Conservation (phyloP, 169 alveolate genomes). For the Cryptosporidium viatorum region DNA sequence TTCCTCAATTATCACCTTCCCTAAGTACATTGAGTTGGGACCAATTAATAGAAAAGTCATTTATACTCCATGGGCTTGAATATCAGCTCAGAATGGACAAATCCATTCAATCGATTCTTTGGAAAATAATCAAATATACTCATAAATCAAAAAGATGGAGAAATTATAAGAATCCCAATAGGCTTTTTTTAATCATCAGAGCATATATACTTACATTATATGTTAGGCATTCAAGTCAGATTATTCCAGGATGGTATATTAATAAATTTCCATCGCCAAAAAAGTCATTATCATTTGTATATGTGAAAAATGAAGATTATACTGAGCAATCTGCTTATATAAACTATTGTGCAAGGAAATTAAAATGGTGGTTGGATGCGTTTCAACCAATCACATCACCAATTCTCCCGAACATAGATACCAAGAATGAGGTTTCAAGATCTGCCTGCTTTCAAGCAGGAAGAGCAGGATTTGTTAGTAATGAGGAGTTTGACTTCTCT, state of each 20-base stretch:
- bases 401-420: constrained; percentile 12
- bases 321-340: constrained; percentile 29
- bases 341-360: constrained; percentile 11
- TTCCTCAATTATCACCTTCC: constrained; percentile 42
- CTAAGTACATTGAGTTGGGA: not conserved
- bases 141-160: constrained; percentile 12
- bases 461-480: constrained; percentile 72
- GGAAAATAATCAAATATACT: constrained; percentile 29
- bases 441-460: constrained; percentile 62
- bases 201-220: constrained; percentile 65
- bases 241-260: constrained; percentile 52
- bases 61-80: constrained; percentile 20
- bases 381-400: constrained; percentile 11
- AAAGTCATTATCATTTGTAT: constrained; percentile 18
- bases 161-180: constrained; percentile 18
- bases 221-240: constrained; percentile 18
- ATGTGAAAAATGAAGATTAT: not conserved
- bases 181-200: constrained; percentile 8
- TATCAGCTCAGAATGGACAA: not conserved
- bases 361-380: constrained; percentile 19
- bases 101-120: not conserved
- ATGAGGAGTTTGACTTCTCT: constrained; percentile 44
- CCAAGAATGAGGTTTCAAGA: constrained; percentile 15
- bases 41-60: constrained; percentile 41
- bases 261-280: not conserved